Evolutionary conservation across 1,284 basidiomycete species (phyloP).

Genomic region (Psilocybe mexicana): DNA sequence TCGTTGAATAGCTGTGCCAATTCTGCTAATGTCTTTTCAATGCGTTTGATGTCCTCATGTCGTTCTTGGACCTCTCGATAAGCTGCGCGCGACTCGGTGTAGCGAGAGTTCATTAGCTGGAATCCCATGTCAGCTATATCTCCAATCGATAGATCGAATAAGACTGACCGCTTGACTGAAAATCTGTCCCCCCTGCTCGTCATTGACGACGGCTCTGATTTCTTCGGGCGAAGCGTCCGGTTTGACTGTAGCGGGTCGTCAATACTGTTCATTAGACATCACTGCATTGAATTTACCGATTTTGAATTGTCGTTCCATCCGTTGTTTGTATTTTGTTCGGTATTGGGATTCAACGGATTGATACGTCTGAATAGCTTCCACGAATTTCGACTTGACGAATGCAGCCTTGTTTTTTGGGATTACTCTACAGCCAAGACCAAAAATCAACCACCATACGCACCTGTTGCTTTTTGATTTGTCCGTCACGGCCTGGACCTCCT

Average conservation of each 20-base stretch:
- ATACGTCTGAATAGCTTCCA: conserved; percentile 84
- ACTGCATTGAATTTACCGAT: conserved; percentile 60
- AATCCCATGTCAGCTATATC: not conserved
- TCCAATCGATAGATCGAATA: not conserved
- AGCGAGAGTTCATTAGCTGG: conserved; percentile 88
- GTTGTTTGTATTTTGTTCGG: conserved; percentile 90
- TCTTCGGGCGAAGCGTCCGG: conserved; percentile 94
- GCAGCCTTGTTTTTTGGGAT: conserved; percentile 51
- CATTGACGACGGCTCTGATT: conserved; percentile 83
- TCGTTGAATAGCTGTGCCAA: conserved; percentile 97
- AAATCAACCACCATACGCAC: conserved; percentile 38
- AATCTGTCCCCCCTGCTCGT: conserved; percentile 85
- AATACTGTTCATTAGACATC: not conserved
- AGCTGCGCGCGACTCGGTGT: conserved; percentile 87
- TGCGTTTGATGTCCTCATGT: conserved; percentile 93
- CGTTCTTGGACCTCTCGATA: conserved; percentile 96
- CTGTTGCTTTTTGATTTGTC: conserved; percentile 83
- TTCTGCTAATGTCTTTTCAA: conserved; percentile 91
- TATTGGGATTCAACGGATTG: conserved; percentile 94
- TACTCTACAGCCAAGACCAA: conserved; percentile 1
- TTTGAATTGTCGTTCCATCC: conserved; percentile 95
- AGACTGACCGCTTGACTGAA: conserved; percentile 89
- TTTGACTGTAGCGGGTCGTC: conserved; percentile 62
- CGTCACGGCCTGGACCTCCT: conserved; percentile 73
- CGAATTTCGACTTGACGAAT: conserved; percentile 79